Evolutionary conservation across 331 rosid species (phyloP).

Genomic region (Pyrus hybrid): DNA sequence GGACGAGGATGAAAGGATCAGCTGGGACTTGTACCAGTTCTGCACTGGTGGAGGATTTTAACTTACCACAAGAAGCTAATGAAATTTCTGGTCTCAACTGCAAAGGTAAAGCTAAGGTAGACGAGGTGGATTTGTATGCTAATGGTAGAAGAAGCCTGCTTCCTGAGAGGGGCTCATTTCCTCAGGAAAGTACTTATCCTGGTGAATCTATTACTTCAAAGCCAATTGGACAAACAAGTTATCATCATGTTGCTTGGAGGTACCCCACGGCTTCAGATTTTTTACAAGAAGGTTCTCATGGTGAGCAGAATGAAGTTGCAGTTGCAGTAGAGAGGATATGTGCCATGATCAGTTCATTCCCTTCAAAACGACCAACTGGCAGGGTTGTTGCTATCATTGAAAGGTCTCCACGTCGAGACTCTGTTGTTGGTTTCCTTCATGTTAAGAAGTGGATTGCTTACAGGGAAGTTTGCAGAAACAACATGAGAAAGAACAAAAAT

Average conservation of each 20-base stretch:
- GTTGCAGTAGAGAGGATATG: conserved; percentile 46
- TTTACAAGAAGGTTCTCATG: conserved; percentile 22
- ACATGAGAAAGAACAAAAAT: conserved; percentile 30
- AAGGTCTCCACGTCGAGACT: conserved; percentile 53
- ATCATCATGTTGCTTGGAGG: conserved; percentile 22
- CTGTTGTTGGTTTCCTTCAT: conserved; percentile 61
- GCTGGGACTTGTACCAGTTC: conserved; percentile 29
- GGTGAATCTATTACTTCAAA: conserved; percentile 23
- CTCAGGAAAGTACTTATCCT: conserved; percentile 14
- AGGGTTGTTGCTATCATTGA: conserved; percentile 64
- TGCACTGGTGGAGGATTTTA: conserved; percentile 31
- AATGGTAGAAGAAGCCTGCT: conserved; percentile 13
- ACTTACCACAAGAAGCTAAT: conserved; percentile 25
- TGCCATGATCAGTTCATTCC: conserved; percentile 45
- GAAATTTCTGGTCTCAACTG: conserved; percentile 23
- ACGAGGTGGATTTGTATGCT: conserved; percentile 19
- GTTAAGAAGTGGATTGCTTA: conserved; percentile 37
- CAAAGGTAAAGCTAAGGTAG: conserved; percentile 44
- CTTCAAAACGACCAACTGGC: conserved; percentile 84
- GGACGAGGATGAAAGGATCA: conserved; percentile 81
- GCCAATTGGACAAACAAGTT: conserved; percentile 17
- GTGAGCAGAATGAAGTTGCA: conserved; percentile 27
- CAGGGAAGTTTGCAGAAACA: conserved; percentile 30
- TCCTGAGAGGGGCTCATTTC: conserved; percentile 20
- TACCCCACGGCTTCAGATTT: conserved; percentile 15